Base-by-base conservation (phyloP, 164 flowering plant species). In the Warburgia ugandensis region DNA sequence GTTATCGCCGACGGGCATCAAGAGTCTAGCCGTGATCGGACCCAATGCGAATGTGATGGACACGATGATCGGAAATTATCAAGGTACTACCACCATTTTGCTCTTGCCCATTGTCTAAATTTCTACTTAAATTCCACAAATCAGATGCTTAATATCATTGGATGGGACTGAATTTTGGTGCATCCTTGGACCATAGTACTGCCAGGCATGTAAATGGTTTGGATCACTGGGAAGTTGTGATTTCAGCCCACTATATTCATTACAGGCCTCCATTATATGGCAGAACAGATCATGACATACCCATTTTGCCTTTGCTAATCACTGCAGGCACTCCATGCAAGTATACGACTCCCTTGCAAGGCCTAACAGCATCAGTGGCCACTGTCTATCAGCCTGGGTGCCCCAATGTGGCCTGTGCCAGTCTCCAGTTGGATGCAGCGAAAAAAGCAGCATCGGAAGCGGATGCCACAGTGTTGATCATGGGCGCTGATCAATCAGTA, bases 11-110 rank as follows among this genome's bases (percentile, higher is more conserved):
- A 54, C 75, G 11, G 32, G 61, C 46, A 80, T 86, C 47, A 89
- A 89, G 68, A 64, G 77, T 26, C 45, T 94, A 54, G 96, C 98
- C n/a, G 84, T 91, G 6, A 81, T 91, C 30, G 97, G 97, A 23
- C 99, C 96, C 6, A 92, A 92, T 68, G 94, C 94, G 38, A 80
- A 87, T 65, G 96, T 69, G 71, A 91, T 95, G 3, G 68, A 76
- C 46, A 78, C 95, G 58, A 87, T 91, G 98, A 83, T 91, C 6
- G 95, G 95, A 20, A 91, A 87, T 64, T 91, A 91, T 39, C 84
- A 78, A 70, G 97, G 97, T 81, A 55, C 10, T 10, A n/a, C n/a
- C n/a, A n/a, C n/a, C n/a, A n/a, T n/a, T n/a, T n/a, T n/a, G n/a
- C n/a, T n/a, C n/a, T n/a, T n/a, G n/a, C n/a, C n/a, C n/a, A n/a